Percentiles rank a stretch among this genome's conserved stretches.
Conservation (phyloP, 352 stramenopile genomes). For the Thraustochytrium striatum region DNA sequence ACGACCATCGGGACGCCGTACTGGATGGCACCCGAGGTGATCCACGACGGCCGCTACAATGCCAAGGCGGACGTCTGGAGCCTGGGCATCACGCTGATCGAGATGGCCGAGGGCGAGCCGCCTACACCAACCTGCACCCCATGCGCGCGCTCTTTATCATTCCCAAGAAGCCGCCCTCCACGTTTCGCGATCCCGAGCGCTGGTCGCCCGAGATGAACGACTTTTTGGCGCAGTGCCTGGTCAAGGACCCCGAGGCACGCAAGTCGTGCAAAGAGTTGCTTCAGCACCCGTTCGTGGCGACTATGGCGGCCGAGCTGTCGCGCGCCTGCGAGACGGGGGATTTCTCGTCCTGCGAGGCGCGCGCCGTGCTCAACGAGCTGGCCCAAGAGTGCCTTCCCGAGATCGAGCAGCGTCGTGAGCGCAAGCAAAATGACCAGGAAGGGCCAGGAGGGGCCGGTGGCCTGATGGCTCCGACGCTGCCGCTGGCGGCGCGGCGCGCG, state of each 20-base stretch:
- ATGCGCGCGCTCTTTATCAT: slow-evolving; percentile 99
- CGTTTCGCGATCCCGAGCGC: slow-evolving; percentile 63
- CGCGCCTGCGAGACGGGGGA: not conserved
- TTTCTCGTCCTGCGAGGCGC: not conserved
- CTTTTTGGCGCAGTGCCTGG: slow-evolving; percentile 79
- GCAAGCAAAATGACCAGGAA: not conserved
- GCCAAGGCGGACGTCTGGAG: slow-evolving; percentile 94
- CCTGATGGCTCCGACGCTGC: not conserved
- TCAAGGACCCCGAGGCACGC: slow-evolving; percentile 75
- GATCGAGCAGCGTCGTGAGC: slow-evolving; percentile 46
- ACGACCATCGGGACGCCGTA: slow-evolving; percentile 97
- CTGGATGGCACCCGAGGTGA: slow-evolving; percentile 94
- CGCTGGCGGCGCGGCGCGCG: not conserved
- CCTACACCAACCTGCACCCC: slow-evolving; percentile 91
- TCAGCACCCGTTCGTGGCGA: slow-evolving; percentile 55
- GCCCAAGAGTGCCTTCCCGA: slow-evolving; percentile 45
- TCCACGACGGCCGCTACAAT: slow-evolving; percentile 86
- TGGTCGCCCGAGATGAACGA: slow-evolving; percentile 64
- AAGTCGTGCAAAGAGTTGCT: slow-evolving; percentile 75
- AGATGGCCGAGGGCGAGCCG: slow-evolving; percentile 93
- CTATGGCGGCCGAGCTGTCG: slow-evolving; percentile 50
- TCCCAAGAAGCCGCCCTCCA: slow-evolving; percentile 82
- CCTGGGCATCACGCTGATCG: slow-evolving; percentile 95
- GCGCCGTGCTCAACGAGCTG: slow-evolving; percentile 37
- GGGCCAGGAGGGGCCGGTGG: not conserved